These are phyloP conservation scores for Akanthomyces muscarius DNA, from an alignment of 2,329 filamentous ascomycete species.

Conservation along the genomic window DNA sequence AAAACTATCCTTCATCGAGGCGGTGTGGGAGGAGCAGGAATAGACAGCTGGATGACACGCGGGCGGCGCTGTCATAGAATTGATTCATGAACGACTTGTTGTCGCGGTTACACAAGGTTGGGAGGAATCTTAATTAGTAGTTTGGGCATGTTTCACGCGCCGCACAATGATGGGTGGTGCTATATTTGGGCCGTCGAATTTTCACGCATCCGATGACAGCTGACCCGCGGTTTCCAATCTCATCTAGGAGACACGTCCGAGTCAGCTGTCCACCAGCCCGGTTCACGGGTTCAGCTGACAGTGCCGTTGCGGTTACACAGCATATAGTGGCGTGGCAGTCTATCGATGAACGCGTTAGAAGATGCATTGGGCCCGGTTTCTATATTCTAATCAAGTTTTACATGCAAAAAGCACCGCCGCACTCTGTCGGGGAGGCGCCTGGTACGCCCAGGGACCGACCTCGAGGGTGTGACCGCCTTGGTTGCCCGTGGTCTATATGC, in stretches of 20 bases:
- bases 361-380: not conserved
- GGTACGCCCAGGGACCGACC: not conserved
- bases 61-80: not conserved
- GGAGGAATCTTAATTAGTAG: not conserved
- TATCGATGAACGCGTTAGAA: not conserved
- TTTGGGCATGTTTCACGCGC: not conserved
- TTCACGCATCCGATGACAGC: not conserved
- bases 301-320: conserved; percentile 1
- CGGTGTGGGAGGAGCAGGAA: conserved; percentile 27
- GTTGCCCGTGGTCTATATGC: not conserved
- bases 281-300: conserved; percentile 8
- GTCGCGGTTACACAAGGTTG: conserved; percentile 8
- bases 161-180: not conserved
- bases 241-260: not conserved
- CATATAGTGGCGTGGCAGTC: not conserved
- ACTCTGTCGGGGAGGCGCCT: not conserved
- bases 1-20: conserved; percentile 36
- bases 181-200: not conserved
- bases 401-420: not conserved
- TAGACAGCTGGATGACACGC: not conserved
- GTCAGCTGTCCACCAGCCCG: not conserved
- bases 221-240: not conserved
- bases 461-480: not conserved
- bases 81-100: conserved; percentile 1
- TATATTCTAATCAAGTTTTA: not conserved